These are phyloP conservation scores for Aspergillus cavernicola DNA, from an alignment of 495 filamentous ascomycete species.

Conservation along the genomic window DNA sequence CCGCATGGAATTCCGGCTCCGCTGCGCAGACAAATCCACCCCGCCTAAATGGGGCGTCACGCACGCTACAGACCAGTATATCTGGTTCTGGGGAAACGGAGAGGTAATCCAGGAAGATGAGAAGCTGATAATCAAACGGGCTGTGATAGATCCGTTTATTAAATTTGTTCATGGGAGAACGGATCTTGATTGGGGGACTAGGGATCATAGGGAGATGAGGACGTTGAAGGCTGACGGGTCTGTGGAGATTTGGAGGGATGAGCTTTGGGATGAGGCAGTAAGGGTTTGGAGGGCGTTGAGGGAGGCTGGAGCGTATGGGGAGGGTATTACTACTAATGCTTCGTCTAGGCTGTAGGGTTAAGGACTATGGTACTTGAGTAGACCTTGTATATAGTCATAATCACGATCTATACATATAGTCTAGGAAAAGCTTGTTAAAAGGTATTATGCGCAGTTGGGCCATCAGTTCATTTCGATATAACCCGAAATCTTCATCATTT, in stretches of 20 bases:
- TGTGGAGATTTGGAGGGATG: constrained; percentile 44
- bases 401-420: too few species aligned
- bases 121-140: constrained; percentile 33
- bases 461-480: neutral
- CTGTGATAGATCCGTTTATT: constrained; percentile 41
- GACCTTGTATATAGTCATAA: neutral
- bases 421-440: too few species aligned
- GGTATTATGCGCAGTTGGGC: too few species aligned
- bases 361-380: neutral
- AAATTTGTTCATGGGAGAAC: constrained; percentile 41
- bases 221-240: constrained; percentile 41
- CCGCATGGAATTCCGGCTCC: constrained; percentile 46
- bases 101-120: constrained; percentile 34
- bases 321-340: too few species aligned
- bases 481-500: neutral
- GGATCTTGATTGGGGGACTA: constrained; percentile 33
- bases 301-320: constrained; percentile 10
- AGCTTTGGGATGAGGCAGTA: constrained; percentile 43
- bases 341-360: constrained; percentile 12
- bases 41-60: constrained; percentile 54
- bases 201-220: constrained; percentile 29
- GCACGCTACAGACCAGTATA: constrained; percentile 51
- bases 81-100: constrained; percentile 58
- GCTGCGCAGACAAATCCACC: constrained; percentile 37
- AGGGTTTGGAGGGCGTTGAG: constrained; percentile 42